These are phyloP conservation scores for Trypanosoma theileri DNA, from an alignment of 208 protist species.

Conservation along the genomic window DNA sequence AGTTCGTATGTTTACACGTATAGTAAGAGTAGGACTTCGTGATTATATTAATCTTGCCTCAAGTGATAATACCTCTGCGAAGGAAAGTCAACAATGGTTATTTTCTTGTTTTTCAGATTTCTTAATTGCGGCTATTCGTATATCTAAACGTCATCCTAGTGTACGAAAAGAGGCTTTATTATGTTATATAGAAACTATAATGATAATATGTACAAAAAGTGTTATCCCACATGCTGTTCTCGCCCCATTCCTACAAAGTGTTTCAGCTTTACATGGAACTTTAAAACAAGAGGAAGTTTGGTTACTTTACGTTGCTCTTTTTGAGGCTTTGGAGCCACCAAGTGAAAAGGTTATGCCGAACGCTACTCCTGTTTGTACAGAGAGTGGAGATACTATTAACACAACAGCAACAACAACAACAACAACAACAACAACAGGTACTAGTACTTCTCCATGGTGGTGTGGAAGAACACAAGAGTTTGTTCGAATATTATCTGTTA, in stretches of 20 bases:
- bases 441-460: background rate
- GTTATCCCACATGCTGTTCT: constrained; percentile 20
- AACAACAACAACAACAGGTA: background rate
- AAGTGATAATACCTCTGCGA: background rate
- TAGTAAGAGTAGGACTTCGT: constrained; percentile 8
- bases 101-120: constrained; percentile 27
- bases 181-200: constrained; percentile 16
- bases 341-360: background rate
- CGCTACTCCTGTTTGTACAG: too few relatives aligned
- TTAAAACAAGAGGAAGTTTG: constrained; percentile 22
- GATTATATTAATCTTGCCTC: constrained; percentile 22
- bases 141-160: constrained; percentile 27
- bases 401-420: background rate
- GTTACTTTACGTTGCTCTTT: constrained; percentile 25
- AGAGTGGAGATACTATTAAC: background rate
- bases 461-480: constrained; percentile 22
- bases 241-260: constrained; percentile 11
- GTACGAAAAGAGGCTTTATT: constrained; percentile 10
- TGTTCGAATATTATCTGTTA: constrained; percentile 10
- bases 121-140: constrained; percentile 15
- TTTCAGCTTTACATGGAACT: constrained; percentile 8
- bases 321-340: constrained; percentile 3
- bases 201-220: constrained; percentile 24
- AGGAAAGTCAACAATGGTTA: constrained; percentile 22
- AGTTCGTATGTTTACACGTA: constrained; percentile 15